Conservation (phyloP, 352 stramenopile species). For the Globisporangium irregulare region DNA sequence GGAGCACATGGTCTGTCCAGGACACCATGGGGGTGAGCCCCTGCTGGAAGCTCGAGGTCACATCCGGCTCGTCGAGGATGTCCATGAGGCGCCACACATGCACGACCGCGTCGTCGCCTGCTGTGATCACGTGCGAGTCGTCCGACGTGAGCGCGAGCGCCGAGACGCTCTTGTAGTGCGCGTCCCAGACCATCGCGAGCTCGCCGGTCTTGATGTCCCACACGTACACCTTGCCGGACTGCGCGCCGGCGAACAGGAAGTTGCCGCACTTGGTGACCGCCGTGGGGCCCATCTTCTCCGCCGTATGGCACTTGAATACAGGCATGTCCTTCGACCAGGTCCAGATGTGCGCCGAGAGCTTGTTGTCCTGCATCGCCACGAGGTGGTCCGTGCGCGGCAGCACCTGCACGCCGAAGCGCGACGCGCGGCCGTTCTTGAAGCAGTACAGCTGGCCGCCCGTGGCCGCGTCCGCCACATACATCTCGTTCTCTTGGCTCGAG, state of each 20-base stretch:
- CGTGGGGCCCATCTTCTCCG: slow-evolving; percentile 68
- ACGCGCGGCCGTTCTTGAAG: slow-evolving; percentile 68
- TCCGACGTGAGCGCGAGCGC: slow-evolving; percentile 64
- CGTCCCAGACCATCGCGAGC: slow-evolving; percentile 78
- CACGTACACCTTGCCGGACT: slow-evolving; percentile 83
- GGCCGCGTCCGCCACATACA: slow-evolving; percentile 56
- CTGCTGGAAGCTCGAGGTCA: slow-evolving; percentile 52
- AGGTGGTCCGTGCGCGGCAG: slow-evolving; percentile 69
- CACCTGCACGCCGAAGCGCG: slow-evolving; percentile 46
- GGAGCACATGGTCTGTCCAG: slow-evolving; percentile 79
- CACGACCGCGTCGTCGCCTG: slow-evolving; percentile 79
- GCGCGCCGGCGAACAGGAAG: slow-evolving; percentile 66
- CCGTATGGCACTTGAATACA: slow-evolving; percentile 69
- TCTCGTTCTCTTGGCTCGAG: slow-evolving; percentile 65
- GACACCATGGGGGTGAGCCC: slow-evolving; percentile 53
- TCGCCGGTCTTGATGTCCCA: slow-evolving; percentile 84
- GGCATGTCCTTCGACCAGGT: slow-evolving; percentile 71
- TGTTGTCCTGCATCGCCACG: slow-evolving; percentile 62
- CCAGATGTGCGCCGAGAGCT: slow-evolving; percentile 62
- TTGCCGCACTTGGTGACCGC: slow-evolving; percentile 62
- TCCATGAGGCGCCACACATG: slow-evolving; percentile 77
- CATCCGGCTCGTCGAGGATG: slow-evolving; percentile 58
- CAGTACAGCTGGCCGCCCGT: slow-evolving; percentile 64
- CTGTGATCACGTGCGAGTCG: slow-evolving; percentile 77
- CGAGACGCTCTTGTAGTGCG: slow-evolving; percentile 84